Evolutionary conservation across 1,139 yeast species (phyloP).

Genomic region (Yamadazyma songkhlaensis): DNA sequence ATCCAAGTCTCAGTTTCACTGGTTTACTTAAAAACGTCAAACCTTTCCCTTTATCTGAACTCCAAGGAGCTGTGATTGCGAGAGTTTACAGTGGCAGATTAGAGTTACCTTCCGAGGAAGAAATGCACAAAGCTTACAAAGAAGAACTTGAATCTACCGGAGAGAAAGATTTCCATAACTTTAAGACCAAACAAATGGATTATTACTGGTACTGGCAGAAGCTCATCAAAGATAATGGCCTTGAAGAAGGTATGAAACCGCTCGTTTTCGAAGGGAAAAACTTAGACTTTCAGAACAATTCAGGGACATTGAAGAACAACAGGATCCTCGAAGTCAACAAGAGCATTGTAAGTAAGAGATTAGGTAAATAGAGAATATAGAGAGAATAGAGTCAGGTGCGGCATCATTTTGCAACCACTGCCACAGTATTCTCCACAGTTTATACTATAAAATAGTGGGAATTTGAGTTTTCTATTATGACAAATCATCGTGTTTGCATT

Average conservation of each 20-base stretch:
- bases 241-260: constrained; percentile 5
- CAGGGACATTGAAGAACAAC: constrained; percentile 8
- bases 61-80: constrained; percentile 42
- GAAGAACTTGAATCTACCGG: constrained; percentile 16
- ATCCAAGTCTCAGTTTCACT: constrained; percentile 38
- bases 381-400: background rate
- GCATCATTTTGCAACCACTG: constrained; percentile 6
- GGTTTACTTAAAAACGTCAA: constrained; percentile 38
- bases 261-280: constrained; percentile 11
- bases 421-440: too few species aligned
- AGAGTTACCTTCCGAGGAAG: constrained; percentile 28
- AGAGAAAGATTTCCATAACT: constrained; percentile 25
- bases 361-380: background rate
- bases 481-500: constrained; percentile 15
- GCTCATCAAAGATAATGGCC: constrained; percentile 1
- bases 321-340: constrained; percentile 9
- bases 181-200: constrained; percentile 25
- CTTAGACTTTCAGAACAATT: constrained; percentile 7
- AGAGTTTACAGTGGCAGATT: constrained; percentile 40
- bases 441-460: background rate
- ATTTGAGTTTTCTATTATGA: background rate
- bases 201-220: constrained; percentile 23
- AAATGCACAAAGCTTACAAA: constrained; percentile 24
- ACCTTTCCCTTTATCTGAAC: constrained; percentile 48
- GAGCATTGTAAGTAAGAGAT: constrained; percentile 2